Evolutionary conservation across 2,329 filamentous ascomycete species (phyloP).

Genomic region (Aureobasidium sp.): DNA sequence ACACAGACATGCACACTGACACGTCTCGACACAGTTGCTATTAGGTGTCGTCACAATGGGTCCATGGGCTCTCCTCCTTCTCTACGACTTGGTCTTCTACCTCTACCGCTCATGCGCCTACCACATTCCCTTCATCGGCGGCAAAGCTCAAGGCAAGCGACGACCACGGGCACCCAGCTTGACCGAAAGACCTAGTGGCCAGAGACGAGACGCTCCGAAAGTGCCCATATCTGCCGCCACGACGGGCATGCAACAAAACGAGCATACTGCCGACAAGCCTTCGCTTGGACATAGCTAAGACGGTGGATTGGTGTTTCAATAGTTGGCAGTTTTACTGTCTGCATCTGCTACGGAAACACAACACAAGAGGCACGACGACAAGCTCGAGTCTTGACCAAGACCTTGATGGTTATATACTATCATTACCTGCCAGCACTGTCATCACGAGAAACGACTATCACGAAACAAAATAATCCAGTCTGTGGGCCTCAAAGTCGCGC

Average conservation of each 20-base stretch:
- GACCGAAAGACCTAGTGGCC: constrained; percentile 47
- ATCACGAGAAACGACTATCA: constrained; percentile 1
- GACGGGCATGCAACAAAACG: neutral
- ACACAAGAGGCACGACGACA: neutral
- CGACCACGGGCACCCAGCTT: constrained; percentile 55
- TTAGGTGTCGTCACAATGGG: constrained; percentile 53
- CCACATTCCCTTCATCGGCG: constrained; percentile 52
- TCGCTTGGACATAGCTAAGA: neutral
- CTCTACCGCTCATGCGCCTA: constrained; percentile 50
- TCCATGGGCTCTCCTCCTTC: constrained; percentile 53
- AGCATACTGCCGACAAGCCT: neutral
- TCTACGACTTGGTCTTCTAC: constrained; percentile 58
- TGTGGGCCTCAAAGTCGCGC: neutral
- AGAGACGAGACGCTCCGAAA: neutral
- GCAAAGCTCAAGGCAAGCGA: constrained; percentile 50
- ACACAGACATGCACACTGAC: constrained; percentile 5
- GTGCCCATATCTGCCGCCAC: neutral
- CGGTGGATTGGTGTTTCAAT: neutral
- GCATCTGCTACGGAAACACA: neutral
- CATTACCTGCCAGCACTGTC: neutral
- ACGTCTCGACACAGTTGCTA: constrained; percentile 43
- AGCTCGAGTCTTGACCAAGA: neutral
- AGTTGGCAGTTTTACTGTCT: neutral
- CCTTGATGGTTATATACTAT: neutral
- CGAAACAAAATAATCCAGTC: neutral